Conservation (phyloP, 2,329 filamentous ascomycete genomes). For the Alternaria conjuncta region DNA sequence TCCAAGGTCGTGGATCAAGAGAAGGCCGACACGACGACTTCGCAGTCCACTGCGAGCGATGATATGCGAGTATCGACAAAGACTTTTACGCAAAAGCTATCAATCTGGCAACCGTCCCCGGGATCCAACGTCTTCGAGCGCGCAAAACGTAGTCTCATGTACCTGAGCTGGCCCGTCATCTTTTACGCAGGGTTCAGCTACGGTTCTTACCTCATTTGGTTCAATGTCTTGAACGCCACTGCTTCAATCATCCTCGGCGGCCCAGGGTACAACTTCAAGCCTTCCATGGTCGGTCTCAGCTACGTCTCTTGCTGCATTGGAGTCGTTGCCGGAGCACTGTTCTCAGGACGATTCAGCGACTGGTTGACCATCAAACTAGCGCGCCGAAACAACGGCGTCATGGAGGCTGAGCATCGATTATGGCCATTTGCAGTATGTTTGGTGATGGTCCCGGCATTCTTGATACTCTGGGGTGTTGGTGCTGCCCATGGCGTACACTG, state of each 20-base stretch:
- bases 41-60: conserved; percentile 20
- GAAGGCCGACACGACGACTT: conserved; percentile 31
- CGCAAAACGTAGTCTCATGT: conserved; percentile 31
- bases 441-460: conserved; percentile 52
- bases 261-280: conserved; percentile 28
- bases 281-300: conserved; percentile 30
- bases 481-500: conserved; percentile 58
- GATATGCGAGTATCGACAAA: conserved; percentile 16
- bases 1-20: conserved; percentile 14
- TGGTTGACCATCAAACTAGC: conserved; percentile 40
- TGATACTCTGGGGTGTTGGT: conserved; percentile 61
- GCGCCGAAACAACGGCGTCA: conserved; percentile 47
- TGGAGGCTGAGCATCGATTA: conserved; percentile 51
- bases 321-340: conserved; percentile 23
- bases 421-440: conserved; percentile 50
- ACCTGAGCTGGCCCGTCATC: conserved; percentile 46
- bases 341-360: conserved; percentile 30
- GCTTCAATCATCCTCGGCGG: conserved; percentile 33
- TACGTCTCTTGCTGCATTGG: conserved; percentile 33
- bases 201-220: conserved; percentile 35
- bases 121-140: conserved; percentile 26
- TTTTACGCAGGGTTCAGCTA: conserved; percentile 36
- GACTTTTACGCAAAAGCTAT: conserved; percentile 26
- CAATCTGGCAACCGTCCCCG: conserved; percentile 28
- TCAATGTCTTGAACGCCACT: conserved; percentile 39